Base-by-base conservation (phyloP, 352 stramenopile genomes). In the Elongisporangium senticosum region DNA sequence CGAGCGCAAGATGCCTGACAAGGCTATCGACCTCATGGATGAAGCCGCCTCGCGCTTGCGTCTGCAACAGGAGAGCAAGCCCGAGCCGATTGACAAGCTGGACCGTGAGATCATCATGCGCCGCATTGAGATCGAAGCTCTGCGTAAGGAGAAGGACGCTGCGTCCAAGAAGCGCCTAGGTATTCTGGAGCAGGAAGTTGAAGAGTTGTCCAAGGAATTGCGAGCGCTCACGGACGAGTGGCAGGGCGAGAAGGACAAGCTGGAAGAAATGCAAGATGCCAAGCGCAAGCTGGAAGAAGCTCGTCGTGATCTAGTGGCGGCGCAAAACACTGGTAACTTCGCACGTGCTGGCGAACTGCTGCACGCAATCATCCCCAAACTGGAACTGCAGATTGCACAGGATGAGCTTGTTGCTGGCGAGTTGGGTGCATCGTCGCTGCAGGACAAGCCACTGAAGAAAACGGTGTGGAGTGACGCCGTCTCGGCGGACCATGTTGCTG, bases 11-110 rank as follows among this genome's bases (percentile, higher is more conserved):
- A 89, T 99, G 73, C 96, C 96, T 0, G 96, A 99, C 59, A 98
- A 98, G 58, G 95, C 95, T 0, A 98, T 99, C 61, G 96, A 99
- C 68, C 71, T 98, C 28, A 81, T 99, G 60, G 96, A 99, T 56
- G 93, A 98, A 72, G 91, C 93, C 10, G 94, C 91, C 61, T 88
- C 75, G 33, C 69, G 81, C 2, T 60, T 95, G 26, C 72, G 86
- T n/a, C 61, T 95, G 55, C 85, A 95, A 61, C 84, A 92, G 57
- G 86, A 95, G 55, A 90, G 77, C 61, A 90, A 93, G 47, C 86
- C 86, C 0, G 86, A 93, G 56, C 72, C 83, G 1, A 93, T 95
- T 60, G 83, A 90, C 37, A 80, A 88, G 47, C 62, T 95, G n/a
- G 84, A 95, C 49, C 75, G 85, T 4, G 72, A 87, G 53, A 88